Conservation (phyloP, 2,329 filamentous ascomycete genomes). For the Epichloe baconii region DNA sequence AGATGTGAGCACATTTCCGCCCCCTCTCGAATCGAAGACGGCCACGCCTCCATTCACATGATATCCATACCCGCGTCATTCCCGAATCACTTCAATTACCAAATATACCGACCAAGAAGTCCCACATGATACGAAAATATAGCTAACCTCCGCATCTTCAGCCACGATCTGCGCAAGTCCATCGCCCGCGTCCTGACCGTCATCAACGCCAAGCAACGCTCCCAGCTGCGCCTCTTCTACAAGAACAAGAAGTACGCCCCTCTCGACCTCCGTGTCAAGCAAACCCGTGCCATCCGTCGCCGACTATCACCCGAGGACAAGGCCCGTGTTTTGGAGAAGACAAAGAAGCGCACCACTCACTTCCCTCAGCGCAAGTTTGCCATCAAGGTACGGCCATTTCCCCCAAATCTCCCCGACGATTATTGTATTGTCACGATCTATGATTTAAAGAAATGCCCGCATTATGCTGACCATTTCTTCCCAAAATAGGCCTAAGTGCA, state of each 20-base stretch:
- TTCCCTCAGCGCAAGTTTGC: conserved; percentile 99
- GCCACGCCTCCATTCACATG: not conserved
- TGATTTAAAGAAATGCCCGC: not conserved
- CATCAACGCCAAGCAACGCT: conserved; percentile 99
- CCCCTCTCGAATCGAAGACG: not conserved
- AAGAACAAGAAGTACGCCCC: conserved; percentile 99
- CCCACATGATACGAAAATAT: not conserved
- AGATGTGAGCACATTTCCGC: conserved; percentile 58
- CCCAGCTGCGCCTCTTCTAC: conserved; percentile 98
- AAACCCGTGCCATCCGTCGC: conserved; percentile 95
- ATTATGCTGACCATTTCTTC: not conserved
- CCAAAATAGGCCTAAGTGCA: conserved; percentile 7
- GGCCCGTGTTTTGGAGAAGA: conserved; percentile 74
- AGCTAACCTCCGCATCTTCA: conserved; percentile 23
- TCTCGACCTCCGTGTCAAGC: conserved; percentile 95
- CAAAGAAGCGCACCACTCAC: conserved; percentile 89
- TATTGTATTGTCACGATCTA: too few species aligned
- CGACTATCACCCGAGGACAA: conserved; percentile 87
- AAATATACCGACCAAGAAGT: not conserved
- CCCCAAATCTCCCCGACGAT: not conserved
- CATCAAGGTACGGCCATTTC: conserved; percentile 62
- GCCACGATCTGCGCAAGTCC: conserved; percentile 98
- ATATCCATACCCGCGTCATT: conserved; percentile 1
- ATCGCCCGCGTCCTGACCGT: conserved; percentile 97
- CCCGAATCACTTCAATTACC: too few species aligned